Percentiles rank a stretch among this genome's conserved stretches.
phyloP scores from a whole-genome alignment of 106 monocot genomes.

The Narthecium ossifragum region DNA sequence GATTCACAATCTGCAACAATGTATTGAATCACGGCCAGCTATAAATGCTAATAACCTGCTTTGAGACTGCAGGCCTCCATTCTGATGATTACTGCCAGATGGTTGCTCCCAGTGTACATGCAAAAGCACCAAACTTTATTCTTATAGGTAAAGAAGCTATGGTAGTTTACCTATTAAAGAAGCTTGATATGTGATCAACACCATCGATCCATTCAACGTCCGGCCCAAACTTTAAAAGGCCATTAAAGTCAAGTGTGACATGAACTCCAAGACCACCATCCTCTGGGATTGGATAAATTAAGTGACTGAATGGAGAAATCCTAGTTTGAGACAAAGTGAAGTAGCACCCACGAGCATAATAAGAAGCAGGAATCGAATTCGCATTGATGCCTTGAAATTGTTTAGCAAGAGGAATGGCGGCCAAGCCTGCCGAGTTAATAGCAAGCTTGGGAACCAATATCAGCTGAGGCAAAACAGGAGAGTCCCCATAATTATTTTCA shows the following conservation, averaged over 20 bases:
- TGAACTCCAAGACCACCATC: conserved; percentile 96
- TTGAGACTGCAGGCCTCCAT: not conserved
- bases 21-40: too few species aligned
- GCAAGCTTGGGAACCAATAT: conserved; percentile 60
- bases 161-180: conserved; percentile 53
- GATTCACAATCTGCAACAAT: too few species aligned
- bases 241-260: conserved; percentile 84
- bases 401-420: conserved; percentile 80
- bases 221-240: conserved; percentile 81
- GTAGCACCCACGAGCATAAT: conserved; percentile 94
- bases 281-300: conserved; percentile 95
- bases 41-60: not conserved
- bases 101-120: not conserved
- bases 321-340: conserved; percentile 66
- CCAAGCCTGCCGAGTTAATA: conserved; percentile 85
- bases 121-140: not conserved
- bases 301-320: conserved; percentile 62
- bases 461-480: conserved; percentile 47
- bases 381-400: conserved; percentile 46
- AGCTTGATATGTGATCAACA: conserved; percentile 55
- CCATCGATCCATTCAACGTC: conserved; percentile 91
- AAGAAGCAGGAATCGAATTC: conserved; percentile 36
- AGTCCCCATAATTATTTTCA: conserved; percentile 21
- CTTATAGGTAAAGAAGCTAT: not conserved
- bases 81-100: not conserved